These are phyloP conservation scores for Helminthosporium solani DNA, from an alignment of 2,329 filamentous ascomycete species.

Conservation along the genomic window DNA sequence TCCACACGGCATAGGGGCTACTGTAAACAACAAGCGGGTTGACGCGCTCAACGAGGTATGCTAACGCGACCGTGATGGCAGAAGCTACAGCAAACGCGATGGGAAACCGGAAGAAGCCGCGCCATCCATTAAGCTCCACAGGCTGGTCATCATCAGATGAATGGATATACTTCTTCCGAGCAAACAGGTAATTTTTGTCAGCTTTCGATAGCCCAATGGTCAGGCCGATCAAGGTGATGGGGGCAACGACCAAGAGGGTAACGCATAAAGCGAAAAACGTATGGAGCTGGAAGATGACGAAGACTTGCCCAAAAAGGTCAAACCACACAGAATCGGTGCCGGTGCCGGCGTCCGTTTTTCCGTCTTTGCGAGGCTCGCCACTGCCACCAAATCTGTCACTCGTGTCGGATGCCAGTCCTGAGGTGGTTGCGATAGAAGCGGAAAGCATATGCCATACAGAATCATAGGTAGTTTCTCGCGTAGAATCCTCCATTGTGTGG, in stretches of 20 bases:
- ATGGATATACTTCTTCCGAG: constrained; percentile 62
- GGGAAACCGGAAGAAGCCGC: constrained; percentile 82
- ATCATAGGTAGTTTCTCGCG: constrained; percentile 69
- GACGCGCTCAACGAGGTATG: constrained; percentile 74
- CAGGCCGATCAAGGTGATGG: constrained; percentile 69
- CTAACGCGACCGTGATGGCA: constrained; percentile 68
- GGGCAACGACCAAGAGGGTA: constrained; percentile 76
- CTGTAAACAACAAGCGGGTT: constrained; percentile 93
- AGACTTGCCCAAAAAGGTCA: constrained; percentile 78
- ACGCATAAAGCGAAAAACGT: constrained; percentile 88
- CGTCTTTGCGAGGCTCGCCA: constrained; percentile 56
- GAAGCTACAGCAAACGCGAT: constrained; percentile 69
- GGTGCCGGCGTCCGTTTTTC: constrained; percentile 65
- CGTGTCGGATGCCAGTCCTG: constrained; percentile 67
- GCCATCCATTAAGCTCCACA: constrained; percentile 70
- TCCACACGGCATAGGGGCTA: constrained; percentile 82
- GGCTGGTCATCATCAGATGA: constrained; percentile 60
- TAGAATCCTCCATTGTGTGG: constrained; percentile 87
- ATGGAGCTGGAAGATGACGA: constrained; percentile 76
- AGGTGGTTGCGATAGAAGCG: constrained; percentile 72
- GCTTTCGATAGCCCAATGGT: constrained; percentile 67
- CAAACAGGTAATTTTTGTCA: constrained; percentile 89
- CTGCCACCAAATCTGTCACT: constrained; percentile 67
- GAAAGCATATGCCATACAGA: constrained; percentile 95
- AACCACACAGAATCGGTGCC: constrained; percentile 84